Base-by-base conservation (phyloP, 768 basidiomycete genomes). In the Dioszegia hungarica region DNA sequence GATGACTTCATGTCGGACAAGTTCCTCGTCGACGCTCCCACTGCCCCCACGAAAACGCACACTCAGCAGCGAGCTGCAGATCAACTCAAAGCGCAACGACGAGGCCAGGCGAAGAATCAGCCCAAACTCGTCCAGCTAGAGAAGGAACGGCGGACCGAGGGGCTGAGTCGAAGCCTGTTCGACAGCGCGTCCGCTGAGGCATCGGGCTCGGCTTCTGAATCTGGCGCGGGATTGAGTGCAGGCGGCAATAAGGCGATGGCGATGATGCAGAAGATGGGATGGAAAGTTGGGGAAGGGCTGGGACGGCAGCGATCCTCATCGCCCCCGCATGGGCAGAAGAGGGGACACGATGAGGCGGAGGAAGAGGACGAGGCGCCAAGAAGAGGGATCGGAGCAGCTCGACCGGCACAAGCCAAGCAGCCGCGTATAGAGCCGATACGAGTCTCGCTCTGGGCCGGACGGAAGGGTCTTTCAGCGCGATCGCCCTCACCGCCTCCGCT, bases 1-100 rank as follows among this genome's bases (percentile, higher is more conserved):
- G 74, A 75, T 25, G 74, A 75, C 45, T 75, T 75, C 66, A 75
- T 75, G 74, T 75, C 74, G 2, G 74, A 75, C 63, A 75, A 74
- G 54, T 75, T 69, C 62, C 67, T 75, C 6, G 54, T 67, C 4
- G 68, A 62, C 12, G 49, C 59, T 3, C 24, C 62, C 2, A 12
- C 66, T 1, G 28, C 27, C 9, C 25, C 49, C 5, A 37, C 44
- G 2, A 60, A 60, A 39, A 59, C 66, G 5, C 72, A 74, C 53
- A 53, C 59, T 5, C 61, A 57, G 22, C 44, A 56, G 51, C 41
- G 70, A n/a, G 25, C 60, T 27, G 49, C 52, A 2, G 41, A 60
- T 4, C 19, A 37, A 6, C 61, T 72, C 6, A 69, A 66, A 54
- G 59, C 59, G 11, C 54, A 61, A 9, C 50, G 70, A 20, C 31